Conservation (phyloP, 352 stramenopile genomes). For the Pythium dissimile region DNA sequence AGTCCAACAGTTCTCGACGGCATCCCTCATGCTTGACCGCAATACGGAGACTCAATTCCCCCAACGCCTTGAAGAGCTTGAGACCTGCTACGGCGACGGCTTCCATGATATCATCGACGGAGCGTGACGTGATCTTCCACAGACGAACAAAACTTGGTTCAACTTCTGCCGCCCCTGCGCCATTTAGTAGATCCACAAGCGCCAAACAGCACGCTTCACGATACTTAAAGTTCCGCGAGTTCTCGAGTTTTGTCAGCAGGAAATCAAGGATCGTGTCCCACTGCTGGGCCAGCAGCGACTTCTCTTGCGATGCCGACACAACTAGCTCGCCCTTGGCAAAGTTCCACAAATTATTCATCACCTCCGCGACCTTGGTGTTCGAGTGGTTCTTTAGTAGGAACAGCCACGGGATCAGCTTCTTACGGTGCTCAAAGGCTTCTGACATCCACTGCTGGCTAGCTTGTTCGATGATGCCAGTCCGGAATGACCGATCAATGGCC, state of each 20-base stretch:
- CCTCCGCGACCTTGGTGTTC: constrained; percentile 54
- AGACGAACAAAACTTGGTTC: constrained; percentile 48
- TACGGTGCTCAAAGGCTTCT: constrained; percentile 42
- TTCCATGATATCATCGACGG: constrained; percentile 80
- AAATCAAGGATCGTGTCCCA: constrained; percentile 57
- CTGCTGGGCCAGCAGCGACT: constrained; percentile 47
- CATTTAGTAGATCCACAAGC: constrained; percentile 62
- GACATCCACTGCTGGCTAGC: constrained; percentile 57
- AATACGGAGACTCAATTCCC: constrained; percentile 70
- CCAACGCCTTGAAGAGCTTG: constrained; percentile 74
- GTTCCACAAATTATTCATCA: constrained; percentile 72
- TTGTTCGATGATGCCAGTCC: constrained; percentile 41
- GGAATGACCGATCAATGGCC: constrained; percentile 40
- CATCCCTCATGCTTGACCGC: constrained; percentile 45
- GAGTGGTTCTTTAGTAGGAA: constrained; percentile 77
- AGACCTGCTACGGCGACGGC: constrained; percentile 51
- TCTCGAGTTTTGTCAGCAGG: constrained; percentile 50
- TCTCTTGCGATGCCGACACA: constrained; percentile 33
- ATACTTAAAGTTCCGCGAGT: constrained; percentile 79
- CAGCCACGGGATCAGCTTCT: constrained; percentile 66
- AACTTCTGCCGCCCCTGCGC: constrained; percentile 41
- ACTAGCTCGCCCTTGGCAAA: constrained; percentile 44
- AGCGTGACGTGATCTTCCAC: constrained; percentile 63
- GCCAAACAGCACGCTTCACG: constrained; percentile 65
- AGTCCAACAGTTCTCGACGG: constrained; percentile 52